Evolutionary conservation across 257 asterid species (phyloP).

Genomic region (Eustoma russellianum): DNA sequence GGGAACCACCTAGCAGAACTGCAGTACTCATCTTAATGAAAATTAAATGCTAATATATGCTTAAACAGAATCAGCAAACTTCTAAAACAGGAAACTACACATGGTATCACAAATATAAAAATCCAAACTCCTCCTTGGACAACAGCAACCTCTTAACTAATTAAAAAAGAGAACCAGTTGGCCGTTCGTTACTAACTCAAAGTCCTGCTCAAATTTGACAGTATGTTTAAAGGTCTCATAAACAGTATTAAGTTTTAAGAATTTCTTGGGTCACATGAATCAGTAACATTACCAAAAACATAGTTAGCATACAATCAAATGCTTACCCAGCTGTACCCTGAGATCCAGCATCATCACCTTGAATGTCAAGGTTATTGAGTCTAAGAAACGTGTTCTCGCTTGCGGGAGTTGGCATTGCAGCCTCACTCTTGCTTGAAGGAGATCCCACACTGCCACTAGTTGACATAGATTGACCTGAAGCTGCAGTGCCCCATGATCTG

Average conservation of each 20-base stretch:
- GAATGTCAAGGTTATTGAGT: slow-evolving; percentile 68
- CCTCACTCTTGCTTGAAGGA: slow-evolving; percentile 90
- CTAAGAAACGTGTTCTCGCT: slow-evolving; percentile 52
- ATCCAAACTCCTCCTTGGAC: not conserved
- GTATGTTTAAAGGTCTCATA: too few relatives aligned
- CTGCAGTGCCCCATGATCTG: slow-evolving; percentile 83
- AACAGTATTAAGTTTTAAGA: too few relatives aligned
- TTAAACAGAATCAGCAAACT: not conserved
- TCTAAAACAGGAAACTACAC: not conserved
- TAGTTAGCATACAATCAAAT: not conserved
- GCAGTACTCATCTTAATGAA: not conserved
- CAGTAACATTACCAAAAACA: too few relatives aligned
- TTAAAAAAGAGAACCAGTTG: not conserved
- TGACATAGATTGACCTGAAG: slow-evolving; percentile 87
- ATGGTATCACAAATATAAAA: not conserved
- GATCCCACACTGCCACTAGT: slow-evolving; percentile 95
- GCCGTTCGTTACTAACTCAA: too few relatives aligned
- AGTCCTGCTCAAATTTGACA: too few relatives aligned
- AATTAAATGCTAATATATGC: not conserved
- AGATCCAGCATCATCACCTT: slow-evolving; percentile 86
- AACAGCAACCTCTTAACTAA: slow-evolving; percentile 2
- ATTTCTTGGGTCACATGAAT: too few relatives aligned
- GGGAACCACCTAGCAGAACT: not conserved
- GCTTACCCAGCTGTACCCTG: slow-evolving; percentile 81
- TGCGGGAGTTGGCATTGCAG: slow-evolving; percentile 57